These are phyloP conservation scores for Cyclanthera cordifolia DNA, from an alignment of 306 rosid genomes.

Conservation along the genomic window DNA sequence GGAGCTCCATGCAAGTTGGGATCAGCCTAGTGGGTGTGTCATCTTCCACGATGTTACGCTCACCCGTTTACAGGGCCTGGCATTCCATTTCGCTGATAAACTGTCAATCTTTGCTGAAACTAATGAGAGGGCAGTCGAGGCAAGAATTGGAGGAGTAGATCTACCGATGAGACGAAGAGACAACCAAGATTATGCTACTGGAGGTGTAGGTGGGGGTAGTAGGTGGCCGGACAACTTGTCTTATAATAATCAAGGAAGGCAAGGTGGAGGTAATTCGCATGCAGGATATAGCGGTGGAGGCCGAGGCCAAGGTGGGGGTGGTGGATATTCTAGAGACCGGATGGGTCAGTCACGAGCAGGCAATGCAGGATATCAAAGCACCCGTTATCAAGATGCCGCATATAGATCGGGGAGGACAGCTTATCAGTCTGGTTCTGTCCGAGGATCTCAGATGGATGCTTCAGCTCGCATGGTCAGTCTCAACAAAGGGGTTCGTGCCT, in stretches of 20 bases:
- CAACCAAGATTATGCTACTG: constrained; percentile 58
- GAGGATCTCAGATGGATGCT: constrained; percentile 59
- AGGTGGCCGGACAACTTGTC: constrained; percentile 81
- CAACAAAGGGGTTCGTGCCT: constrained; percentile 39
- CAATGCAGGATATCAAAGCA: constrained; percentile 40
- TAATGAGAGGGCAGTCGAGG: constrained; percentile 87
- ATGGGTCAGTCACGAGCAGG: constrained; percentile 30
- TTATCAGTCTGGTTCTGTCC: constrained; percentile 32
- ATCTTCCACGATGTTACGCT: constrained; percentile 33
- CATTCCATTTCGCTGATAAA: constrained; percentile 80
- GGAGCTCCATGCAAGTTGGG: constrained; percentile 66
- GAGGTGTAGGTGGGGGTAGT: constrained; percentile 27
- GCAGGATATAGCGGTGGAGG: constrained; percentile 46
- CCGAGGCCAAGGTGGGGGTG: constrained; percentile 35
- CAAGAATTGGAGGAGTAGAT: constrained; percentile 79
- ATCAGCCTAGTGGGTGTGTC: constrained; percentile 35
- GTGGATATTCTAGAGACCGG: constrained; percentile 45
- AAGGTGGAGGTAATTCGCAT: constrained; percentile 42
- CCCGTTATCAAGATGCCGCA: constrained; percentile 41
- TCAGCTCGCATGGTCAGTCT: constrained; percentile 81
- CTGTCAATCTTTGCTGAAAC: constrained; percentile 70
- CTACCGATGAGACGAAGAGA: constrained; percentile 73
- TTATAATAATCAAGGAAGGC: constrained; percentile 35
- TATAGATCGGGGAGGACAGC: constrained; percentile 52
- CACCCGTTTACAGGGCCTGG: constrained; percentile 62